phyloP scores from a whole-genome alignment of 192 early-diverging fungal species.

The Podila minutissima region DNA sequence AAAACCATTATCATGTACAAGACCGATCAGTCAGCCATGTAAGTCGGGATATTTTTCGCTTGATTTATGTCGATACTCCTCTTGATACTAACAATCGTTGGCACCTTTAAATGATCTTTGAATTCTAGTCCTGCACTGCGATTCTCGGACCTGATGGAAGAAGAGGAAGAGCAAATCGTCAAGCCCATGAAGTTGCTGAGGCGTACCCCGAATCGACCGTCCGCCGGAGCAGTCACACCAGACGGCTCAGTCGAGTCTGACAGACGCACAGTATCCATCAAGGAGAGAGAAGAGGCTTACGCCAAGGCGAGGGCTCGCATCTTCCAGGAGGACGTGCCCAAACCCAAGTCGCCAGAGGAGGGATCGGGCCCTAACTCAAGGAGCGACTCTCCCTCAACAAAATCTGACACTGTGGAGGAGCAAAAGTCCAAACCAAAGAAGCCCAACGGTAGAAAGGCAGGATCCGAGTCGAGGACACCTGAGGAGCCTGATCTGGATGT shows the following conservation, averaged over 20 bases:
- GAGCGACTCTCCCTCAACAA: constrained; percentile 21
- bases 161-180: constrained; percentile 53
- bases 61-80: too few relatives aligned
- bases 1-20: constrained; percentile 63
- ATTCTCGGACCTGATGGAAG: constrained; percentile 58
- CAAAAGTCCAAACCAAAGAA: constrained; percentile 2
- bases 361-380: constrained; percentile 4
- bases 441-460: constrained; percentile 13
- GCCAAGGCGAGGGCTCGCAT: constrained; percentile 77
- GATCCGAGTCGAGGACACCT: constrained; percentile 8
- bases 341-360: constrained; percentile 28
- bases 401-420: constrained; percentile 13
- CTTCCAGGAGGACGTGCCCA: constrained; percentile 64
- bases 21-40: constrained; percentile 64
- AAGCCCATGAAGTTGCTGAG: constrained; percentile 60
- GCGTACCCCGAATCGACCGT: constrained; percentile 35
- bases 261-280: constrained; percentile 62
- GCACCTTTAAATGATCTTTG: too few relatives aligned
- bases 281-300: constrained; percentile 75
- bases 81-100: too few relatives aligned
- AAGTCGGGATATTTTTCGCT: constrained; percentile 25
- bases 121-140: constrained; percentile 49
- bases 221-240: constrained; percentile 14
- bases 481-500: constrained; percentile 25
- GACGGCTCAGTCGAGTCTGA: constrained; percentile 52